These are phyloP conservation scores for Tricladium varicosporioides DNA, from an alignment of 2,329 filamentous ascomycete species.

Conservation along the genomic window DNA sequence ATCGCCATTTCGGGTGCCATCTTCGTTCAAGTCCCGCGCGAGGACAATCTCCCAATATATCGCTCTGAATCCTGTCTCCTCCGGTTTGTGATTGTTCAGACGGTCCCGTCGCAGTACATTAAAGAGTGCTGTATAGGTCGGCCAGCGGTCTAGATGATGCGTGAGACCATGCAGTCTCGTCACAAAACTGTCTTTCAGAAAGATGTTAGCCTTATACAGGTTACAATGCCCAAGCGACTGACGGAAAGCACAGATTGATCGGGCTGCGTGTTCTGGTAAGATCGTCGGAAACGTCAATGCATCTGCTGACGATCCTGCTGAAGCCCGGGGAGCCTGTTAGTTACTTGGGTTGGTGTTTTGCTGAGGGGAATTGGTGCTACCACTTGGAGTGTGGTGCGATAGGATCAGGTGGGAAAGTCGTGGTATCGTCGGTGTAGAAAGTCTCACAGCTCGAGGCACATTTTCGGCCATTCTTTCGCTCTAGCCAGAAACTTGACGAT, in stretches of 20 bases:
- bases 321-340: not conserved
- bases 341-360: not conserved
- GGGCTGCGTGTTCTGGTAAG: not conserved
- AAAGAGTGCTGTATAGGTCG: not conserved
- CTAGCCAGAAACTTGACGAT: not conserved
- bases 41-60: not conserved
- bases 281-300: slow-evolving; percentile 3
- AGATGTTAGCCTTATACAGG: not conserved
- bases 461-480: not conserved
- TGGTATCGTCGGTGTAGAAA: not conserved
- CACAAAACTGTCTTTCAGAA: not conserved
- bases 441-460: not conserved
- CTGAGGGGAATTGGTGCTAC: not conserved
- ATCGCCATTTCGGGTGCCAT: slow-evolving; percentile 21
- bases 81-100: not conserved
- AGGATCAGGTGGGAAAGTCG: not conserved
- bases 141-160: not conserved
- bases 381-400: not conserved
- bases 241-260: not conserved
- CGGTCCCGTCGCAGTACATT: not conserved
- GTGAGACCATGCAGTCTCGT: not conserved
- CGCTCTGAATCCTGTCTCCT: not conserved
- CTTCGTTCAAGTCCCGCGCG: not conserved
- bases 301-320: slow-evolving; percentile 1
- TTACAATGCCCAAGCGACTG: not conserved